These are phyloP conservation scores for Botrytis aclada DNA, from an alignment of 2,329 filamentous ascomycete genomes.

Conservation along the genomic window DNA sequence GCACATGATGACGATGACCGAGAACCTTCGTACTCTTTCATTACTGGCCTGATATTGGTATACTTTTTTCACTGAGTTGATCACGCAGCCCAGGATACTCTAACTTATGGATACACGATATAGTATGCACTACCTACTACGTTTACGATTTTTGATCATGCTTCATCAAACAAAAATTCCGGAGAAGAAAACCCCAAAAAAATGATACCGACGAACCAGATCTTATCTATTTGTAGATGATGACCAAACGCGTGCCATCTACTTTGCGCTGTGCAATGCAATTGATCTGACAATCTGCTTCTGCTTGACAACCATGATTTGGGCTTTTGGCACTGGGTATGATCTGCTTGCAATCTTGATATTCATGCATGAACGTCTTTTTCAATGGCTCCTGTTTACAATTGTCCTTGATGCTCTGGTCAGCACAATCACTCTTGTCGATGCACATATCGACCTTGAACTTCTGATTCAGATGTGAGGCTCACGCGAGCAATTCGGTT, in stretches of 20 bases:
- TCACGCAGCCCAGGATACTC: constrained; percentile 17
- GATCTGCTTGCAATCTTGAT: constrained; percentile 14
- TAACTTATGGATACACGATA: constrained; percentile 18
- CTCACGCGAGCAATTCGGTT: neutral
- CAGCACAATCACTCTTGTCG: constrained; percentile 2
- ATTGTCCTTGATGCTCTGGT: neutral
- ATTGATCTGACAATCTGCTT: constrained; percentile 12
- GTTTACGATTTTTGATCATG: constrained; percentile 13
- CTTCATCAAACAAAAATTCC: neutral
- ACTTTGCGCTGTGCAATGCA: constrained; percentile 15
- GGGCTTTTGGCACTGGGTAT: constrained; percentile 8
- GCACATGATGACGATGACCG: constrained; percentile 33
- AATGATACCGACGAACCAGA: constrained; percentile 1
- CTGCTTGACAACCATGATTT: constrained; percentile 13
- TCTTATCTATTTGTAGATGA: constrained; percentile 13
- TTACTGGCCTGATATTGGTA: constrained; percentile 16
- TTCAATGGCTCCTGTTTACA: constrained; percentile 5
- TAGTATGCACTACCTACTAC: constrained; percentile 17
- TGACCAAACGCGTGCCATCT: constrained; percentile 6
- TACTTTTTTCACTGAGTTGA: constrained; percentile 21
- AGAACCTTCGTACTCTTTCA: constrained; percentile 17
- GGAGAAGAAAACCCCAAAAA: constrained; percentile 8
- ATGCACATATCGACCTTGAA: neutral
- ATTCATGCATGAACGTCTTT: constrained; percentile 11
- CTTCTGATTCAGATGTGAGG: constrained; percentile 1